These are phyloP conservation scores for Vicia villosa DNA, from an alignment of 306 rosid genomes.

Conservation along the genomic window DNA sequence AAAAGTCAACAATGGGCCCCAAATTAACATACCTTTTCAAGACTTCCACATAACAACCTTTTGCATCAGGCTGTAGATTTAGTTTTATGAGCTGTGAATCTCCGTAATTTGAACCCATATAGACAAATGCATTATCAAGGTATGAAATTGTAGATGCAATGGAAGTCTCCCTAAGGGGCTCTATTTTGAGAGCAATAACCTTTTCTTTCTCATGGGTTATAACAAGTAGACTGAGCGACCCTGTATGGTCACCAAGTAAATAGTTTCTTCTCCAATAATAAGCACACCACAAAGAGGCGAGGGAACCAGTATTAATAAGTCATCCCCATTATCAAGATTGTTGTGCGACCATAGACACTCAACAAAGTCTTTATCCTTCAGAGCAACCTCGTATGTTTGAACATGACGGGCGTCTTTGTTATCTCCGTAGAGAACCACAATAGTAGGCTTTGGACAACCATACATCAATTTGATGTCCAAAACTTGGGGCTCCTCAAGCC, in stretches of 20 bases:
- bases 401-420: conserved; percentile 98
- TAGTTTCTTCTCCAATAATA: conserved; percentile 96
- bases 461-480: conserved; percentile 93
- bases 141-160: conserved; percentile 92
- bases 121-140: conserved; percentile 93
- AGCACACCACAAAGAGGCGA: conserved; percentile 96
- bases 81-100: conserved; percentile 98
- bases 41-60: conserved; percentile 94
- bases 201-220: conserved; percentile 94
- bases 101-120: conserved; percentile 89
- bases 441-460: conserved; percentile 95
- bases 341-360: conserved; percentile 98
- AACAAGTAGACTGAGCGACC: conserved; percentile 90
- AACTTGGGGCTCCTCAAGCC: conserved; percentile 99
- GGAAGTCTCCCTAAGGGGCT: conserved; percentile 95
- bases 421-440: conserved; percentile 99
- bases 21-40: conserved; percentile 91
- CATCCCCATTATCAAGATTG: conserved; percentile 97
- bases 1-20: conserved; percentile 97
- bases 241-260: conserved; percentile 93
- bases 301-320: conserved; percentile 91
- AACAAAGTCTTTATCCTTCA: conserved; percentile 94
- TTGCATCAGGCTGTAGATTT: conserved; percentile 78
- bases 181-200: conserved; percentile 96
- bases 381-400: conserved; percentile 93